Base-by-base conservation (phyloP, 2,329 filamentous ascomycete genomes). In the Alternaria brassicicola region DNA sequence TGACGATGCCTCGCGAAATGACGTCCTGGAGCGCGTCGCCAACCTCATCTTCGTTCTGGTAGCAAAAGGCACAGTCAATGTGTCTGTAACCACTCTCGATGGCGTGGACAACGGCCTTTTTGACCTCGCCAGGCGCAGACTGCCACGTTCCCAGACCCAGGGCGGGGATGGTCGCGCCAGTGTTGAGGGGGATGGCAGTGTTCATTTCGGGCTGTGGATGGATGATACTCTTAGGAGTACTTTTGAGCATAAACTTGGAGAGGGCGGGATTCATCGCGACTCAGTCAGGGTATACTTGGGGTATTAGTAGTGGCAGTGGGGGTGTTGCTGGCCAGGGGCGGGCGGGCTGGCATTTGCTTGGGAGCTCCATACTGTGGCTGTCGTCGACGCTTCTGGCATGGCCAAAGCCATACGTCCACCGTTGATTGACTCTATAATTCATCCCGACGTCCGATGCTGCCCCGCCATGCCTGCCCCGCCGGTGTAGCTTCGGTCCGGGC, bases 11-110 rank as follows among this genome's bases (percentile, higher is more conserved):
- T 5, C 86, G 80, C 25, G 81, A 82, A 70, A 94, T 87, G 28
- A 89, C 91, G 55, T 90, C 88, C 73, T 87, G 86, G 52, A 96
- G 84, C 9, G 90, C 92, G 73, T 88, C 81, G 63, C 92, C 92
- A 15, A 96, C 92, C 76, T 94, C 91, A 46, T 89, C 85, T 79
- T 96, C 92, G 76, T 96, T 93, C 67, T 83, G 88, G 78, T 92
- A 92, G 79, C 88, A 89, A 81, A 89, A 91, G 6, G 90, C 88
- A 65, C 87, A 85, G 79, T 93, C 90, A 67, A 93, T 83, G 70
- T 83, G 82, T 45, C 77, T 75, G 74, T 83, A 83, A 17, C 81
- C 81, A n/a, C 66, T 66, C 68, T 81, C 80, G 61, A 83, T 77
- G 9, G 81, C 81, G 55, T 82, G 79, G 28, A 77, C 65, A 6